Evolutionary conservation across 2,329 filamentous ascomycete species (phyloP).

Genomic region (Aspergillus tubingensis): DNA sequence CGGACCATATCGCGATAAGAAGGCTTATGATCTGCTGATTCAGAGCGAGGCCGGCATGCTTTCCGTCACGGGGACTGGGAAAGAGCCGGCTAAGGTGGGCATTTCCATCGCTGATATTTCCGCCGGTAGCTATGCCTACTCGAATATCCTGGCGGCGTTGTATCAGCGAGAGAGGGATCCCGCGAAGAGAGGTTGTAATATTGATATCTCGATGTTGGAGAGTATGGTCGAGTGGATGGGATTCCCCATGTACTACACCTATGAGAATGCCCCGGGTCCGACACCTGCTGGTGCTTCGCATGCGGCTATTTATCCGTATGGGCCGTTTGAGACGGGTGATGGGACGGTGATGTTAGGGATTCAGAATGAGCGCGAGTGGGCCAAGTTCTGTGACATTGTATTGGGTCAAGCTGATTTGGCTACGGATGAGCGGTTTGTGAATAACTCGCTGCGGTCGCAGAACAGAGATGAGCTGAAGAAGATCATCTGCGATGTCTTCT

Average conservation of each 20-base stretch:
- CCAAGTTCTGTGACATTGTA: slow-evolving; percentile 51
- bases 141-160: slow-evolving; percentile 54
- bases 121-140: slow-evolving; percentile 56
- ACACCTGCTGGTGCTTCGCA: slow-evolving; percentile 54
- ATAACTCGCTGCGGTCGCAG: slow-evolving; percentile 49
- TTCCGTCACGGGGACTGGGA: slow-evolving; percentile 51
- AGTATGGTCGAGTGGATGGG: slow-evolving; percentile 62
- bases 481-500: slow-evolving; percentile 51
- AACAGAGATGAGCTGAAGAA: slow-evolving; percentile 51
- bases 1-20: slow-evolving; percentile 57
- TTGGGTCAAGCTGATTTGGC: slow-evolving; percentile 47
- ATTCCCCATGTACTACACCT: slow-evolving; percentile 59
- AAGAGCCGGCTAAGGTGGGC: slow-evolving; percentile 52
- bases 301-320: slow-evolving; percentile 59
- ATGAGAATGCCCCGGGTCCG: slow-evolving; percentile 48
- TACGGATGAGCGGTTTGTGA: slow-evolving; percentile 51
- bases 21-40: slow-evolving; percentile 58
- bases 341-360: slow-evolving; percentile 58
- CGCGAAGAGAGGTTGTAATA: slow-evolving; percentile 47
- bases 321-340: slow-evolving; percentile 54
- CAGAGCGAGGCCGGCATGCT: slow-evolving; percentile 58
- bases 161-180: slow-evolving; percentile 51
- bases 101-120: slow-evolving; percentile 59
- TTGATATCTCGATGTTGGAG: slow-evolving; percentile 62
- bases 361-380: slow-evolving; percentile 61